phyloP scores from a whole-genome alignment of 2,329 filamentous ascomycete genomes.

The Cladosporium colombiae region DNA sequence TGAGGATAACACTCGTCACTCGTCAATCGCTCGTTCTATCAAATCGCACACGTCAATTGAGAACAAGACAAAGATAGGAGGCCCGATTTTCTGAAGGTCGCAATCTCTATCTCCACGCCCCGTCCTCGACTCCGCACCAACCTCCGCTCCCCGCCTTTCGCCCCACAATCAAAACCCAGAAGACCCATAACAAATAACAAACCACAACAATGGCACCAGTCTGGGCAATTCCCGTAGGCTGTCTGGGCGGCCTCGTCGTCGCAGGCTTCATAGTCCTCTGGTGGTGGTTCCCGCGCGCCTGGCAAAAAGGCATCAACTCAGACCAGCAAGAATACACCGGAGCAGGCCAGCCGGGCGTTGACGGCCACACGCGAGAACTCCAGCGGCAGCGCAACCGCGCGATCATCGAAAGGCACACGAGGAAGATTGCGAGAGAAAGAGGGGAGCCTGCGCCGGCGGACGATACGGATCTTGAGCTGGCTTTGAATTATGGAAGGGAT shows the following conservation, averaged over 20 bases:
- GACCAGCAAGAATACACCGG: constrained; percentile 25
- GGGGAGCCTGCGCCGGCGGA: constrained; percentile 20
- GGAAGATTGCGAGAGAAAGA: constrained; percentile 23
- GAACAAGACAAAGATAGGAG: neutral
- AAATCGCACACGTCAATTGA: neutral
- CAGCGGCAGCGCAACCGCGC: constrained; percentile 24
- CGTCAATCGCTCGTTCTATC: neutral
- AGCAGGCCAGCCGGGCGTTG: neutral
- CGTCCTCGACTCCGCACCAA: neutral
- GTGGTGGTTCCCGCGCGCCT: constrained; percentile 34
- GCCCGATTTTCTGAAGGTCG: too few species aligned
- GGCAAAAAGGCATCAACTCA: constrained; percentile 26
- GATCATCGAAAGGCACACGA: constrained; percentile 25
- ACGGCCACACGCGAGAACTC: constrained; percentile 18
- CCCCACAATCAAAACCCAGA: neutral
- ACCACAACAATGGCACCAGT: constrained; percentile 24
- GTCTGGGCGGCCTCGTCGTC: constrained; percentile 29
- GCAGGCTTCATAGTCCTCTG: constrained; percentile 30
- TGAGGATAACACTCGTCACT: too few species aligned
- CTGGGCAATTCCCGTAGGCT: constrained; percentile 33
- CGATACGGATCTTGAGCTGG: constrained; percentile 10
- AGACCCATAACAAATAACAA: neutral
- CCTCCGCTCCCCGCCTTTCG: constrained; percentile 4
- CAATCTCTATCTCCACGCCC: neutral
- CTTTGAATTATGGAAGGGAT: neutral